Base-by-base conservation (phyloP, 2,329 filamentous ascomycete genomes). In the Lecanicillium sp. region DNA sequence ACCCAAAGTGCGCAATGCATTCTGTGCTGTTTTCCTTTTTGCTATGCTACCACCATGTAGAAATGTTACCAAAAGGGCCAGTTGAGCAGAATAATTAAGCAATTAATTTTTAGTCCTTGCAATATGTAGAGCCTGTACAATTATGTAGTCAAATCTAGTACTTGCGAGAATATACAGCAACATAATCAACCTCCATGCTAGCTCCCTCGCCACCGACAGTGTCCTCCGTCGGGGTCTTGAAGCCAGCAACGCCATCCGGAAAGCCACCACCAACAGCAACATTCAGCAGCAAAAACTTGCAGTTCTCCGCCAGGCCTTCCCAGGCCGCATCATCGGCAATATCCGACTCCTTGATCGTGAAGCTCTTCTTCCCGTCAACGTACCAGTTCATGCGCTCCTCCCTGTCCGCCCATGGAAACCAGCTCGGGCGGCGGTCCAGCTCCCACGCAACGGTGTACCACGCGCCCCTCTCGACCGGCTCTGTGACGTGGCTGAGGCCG, bases 191-290 rank as follows among this genome's bases (percentile, higher is more conserved):
- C 44, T 65, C 58, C 57, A 66, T 59, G 10, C 47, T 48, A 7
- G 58, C 52, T 2, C 47, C 49, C 5, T 45, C 36, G 0, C 62
- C 63, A 8, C 52, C 61, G 11, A 42, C 36, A 4, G 64, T 66
- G 22, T 36, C 33, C 3, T 44, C 44, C 10, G 54, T 61, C 1
- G 65, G 63, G 12, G 58, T 62, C 17, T 43, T 50, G 3, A 49
- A 46, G 17, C 53, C 50, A 2, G 57, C 55, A 12, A 61, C 43
- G 5, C 48, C 59, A 37, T 62, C 47, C 1, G 63, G 60, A 32
- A 66, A 60, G 15, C 51, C 42, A 14, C 62, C 61, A 14, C 62
- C 62, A 4, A 66, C 54, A 17, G 62, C 62, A n/a, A 65, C 55
- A 41, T 66, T 62, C 15, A 66, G 46, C 33, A 66, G 36, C 13